Percentiles rank a stretch among this genome's conserved stretches.
These are phyloP conservation scores for Haplosporangium sp. DNA, from an alignment of 371 early-diverging fungal genomes.

Conservation along the genomic window DNA sequence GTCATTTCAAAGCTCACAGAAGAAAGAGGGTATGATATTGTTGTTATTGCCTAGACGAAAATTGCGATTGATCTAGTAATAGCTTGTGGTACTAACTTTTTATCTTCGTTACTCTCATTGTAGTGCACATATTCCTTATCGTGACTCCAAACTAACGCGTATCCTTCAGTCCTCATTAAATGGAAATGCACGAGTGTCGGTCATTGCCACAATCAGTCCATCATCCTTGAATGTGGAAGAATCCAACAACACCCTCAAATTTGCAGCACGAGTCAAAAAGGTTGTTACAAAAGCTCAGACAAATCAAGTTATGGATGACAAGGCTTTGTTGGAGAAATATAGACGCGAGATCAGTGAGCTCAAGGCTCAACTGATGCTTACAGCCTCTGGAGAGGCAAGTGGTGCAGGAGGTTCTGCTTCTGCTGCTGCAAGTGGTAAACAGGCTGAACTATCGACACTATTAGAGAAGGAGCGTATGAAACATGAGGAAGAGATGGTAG, in stretches of 20 bases:
- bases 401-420: conserved; percentile 4
- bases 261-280: conserved; percentile 84
- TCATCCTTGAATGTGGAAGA: conserved; percentile 74
- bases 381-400: conserved; percentile 27
- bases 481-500: conserved; percentile 83
- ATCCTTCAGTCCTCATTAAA: conserved; percentile 86
- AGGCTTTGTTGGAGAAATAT: conserved; percentile 89
- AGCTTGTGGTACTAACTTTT: not conserved
- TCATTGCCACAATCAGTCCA: conserved; percentile 86
- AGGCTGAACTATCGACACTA: conserved; percentile 48
- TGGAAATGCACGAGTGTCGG: conserved; percentile 82
- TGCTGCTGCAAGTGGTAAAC: conserved; percentile 25
- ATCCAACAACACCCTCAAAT: conserved; percentile 87
- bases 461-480: conserved; percentile 58
- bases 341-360: conserved; percentile 86
- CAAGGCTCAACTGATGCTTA: conserved; percentile 77
- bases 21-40: conserved; percentile 58
- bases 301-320: conserved; percentile 84
- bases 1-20: conserved; percentile 90
- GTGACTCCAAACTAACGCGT: conserved; percentile 93
- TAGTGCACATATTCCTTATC: conserved; percentile 83
- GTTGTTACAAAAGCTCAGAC: conserved; percentile 75
- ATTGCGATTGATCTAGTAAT: not conserved
- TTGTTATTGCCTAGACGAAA: not conserved
- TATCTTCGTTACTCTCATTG: not conserved